Percentiles rank a stretch among this genome's conserved stretches.
Evolutionary conservation across 2,329 filamentous ascomycete species (phyloP).

Genomic region (Emmonsiellopsis sp.): DNA sequence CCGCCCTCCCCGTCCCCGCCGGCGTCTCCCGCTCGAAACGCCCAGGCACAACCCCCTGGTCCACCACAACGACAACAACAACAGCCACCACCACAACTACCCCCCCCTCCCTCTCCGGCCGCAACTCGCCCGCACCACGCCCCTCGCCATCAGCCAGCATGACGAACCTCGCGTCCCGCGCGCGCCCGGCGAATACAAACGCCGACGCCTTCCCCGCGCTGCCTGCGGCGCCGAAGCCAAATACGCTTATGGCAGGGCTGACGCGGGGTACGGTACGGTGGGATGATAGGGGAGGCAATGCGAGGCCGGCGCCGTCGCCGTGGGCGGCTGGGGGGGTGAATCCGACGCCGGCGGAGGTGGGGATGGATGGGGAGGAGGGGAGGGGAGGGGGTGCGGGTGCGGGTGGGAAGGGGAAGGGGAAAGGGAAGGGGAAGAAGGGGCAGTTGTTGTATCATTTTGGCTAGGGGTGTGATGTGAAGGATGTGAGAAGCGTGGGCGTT

Average conservation of each 20-base stretch:
- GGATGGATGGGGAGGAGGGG: constrained; percentile 12
- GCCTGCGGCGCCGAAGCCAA: constrained; percentile 65
- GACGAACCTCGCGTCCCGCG: constrained; percentile 12
- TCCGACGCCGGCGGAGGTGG: constrained; percentile 12
- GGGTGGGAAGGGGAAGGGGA: constrained; percentile 18
- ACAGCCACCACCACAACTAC: constrained; percentile 6
- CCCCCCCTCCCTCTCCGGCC: not conserved
- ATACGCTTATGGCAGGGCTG: constrained; percentile 43
- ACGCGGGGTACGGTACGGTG: constrained; percentile 40
- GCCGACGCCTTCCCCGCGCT: constrained; percentile 72
- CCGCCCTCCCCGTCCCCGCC: constrained; percentile 24
- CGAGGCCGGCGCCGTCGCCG: constrained; percentile 20
- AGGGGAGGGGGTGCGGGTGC: constrained; percentile 6
- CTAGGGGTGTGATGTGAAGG: constrained; percentile 8
- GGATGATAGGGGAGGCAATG: constrained; percentile 28
- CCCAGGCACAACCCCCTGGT: constrained; percentile 6
- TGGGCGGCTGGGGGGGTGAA: constrained; percentile 24
- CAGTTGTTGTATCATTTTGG: constrained; percentile 34
- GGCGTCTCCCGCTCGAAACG: constrained; percentile 10
- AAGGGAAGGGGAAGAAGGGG: constrained; percentile 28
- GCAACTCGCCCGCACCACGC: constrained; percentile 5
- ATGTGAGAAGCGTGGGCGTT: too few species aligned
- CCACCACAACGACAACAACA: not conserved
- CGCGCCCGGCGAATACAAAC: constrained; percentile 17
- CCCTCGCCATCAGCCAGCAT: constrained; percentile 5